Base-by-base conservation (phyloP, 2,329 filamentous ascomycete species). In the Zelopaecilomyces penicillatus region DNA sequence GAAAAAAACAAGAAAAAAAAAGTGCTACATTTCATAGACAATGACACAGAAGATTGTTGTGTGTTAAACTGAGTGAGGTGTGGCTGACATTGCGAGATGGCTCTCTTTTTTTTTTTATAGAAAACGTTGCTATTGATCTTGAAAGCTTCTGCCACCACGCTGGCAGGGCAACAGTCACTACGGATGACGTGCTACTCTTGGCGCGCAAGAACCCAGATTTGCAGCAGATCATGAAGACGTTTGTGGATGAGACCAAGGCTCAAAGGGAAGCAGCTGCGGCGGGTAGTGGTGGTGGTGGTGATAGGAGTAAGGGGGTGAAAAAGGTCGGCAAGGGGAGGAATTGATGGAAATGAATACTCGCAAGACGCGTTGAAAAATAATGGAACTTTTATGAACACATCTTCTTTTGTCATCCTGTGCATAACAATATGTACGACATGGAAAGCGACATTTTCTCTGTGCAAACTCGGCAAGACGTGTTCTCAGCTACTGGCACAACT, bases 161-260 rank as follows among this genome's bases (percentile, higher is more conserved):
- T 8, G 85, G 86, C 1, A 78, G 91, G 28, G 80, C 78, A 2
- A 90, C 83, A 0, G 77, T 98, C 52, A 87, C 82, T 33, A 85
- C 84, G 0, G 85, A 90, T 42, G 93, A 98, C 60, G 90, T 97
- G 9, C 69, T 97, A 56, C 76, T 98, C 6, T 77, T 98, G 30
- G 83, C 87, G 28, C 74, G 93, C 49, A 81, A 91, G 47, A 98
- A 97, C 56, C 85, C 90, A 45, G 88, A 89, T 12, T 66, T 98
- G 19, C 81, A 90, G 54, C 74, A 74, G 11, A 80, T 97, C 31
- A 74, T 98, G 59, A 76, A 77, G 61, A 73, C 78, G 41, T 81
- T 81, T 55, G 69, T 89, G 29, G 82, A 89, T 44, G 67, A 72
- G 52, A 67, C 74, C 50, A 78, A 76, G 57, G 73, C 71, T 1